A percentile compares a stretch with the other conserved stretches of the same genome.
Evolutionary conservation across 2,329 filamentous ascomycete species (phyloP).

Genomic region (Fonsecaea pedrosoi): DNA sequence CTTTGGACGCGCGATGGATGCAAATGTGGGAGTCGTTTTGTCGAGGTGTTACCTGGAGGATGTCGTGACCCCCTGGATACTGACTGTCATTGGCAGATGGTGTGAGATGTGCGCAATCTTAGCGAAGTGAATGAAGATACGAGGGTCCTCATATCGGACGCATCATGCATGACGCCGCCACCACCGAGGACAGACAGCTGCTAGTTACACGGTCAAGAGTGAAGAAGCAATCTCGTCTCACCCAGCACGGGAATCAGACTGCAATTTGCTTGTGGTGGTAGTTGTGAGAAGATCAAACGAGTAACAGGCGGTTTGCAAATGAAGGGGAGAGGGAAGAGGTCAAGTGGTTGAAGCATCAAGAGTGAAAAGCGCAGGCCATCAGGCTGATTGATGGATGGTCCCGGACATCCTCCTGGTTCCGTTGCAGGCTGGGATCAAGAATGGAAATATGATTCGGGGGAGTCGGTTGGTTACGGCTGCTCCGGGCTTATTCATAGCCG

Average conservation of each 20-base stretch:
- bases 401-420: not conserved
- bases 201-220: not conserved
- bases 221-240: not conserved
- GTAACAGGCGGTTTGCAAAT: not conserved
- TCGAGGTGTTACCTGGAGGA: constrained; percentile 6
- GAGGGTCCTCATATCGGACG: too few relatives aligned
- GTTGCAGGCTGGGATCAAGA: not conserved
- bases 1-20: not conserved
- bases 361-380: not conserved
- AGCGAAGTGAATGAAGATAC: constrained; percentile 8
- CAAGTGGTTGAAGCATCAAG: not conserved
- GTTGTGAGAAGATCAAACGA: not conserved
- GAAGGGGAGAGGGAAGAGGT: not conserved
- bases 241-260: not conserved
- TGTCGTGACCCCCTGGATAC: not conserved
- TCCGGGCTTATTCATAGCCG: not conserved
- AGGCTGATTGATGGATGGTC: not conserved
- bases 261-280: not conserved
- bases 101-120: constrained; percentile 17
- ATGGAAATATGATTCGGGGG: not conserved
- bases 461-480: not conserved
- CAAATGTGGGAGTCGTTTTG: not conserved
- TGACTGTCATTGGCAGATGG: constrained; percentile 8
- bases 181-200: not conserved
- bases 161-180: constrained; percentile 3